Base-by-base conservation (phyloP, 2,329 filamentous ascomycete species). In the Beauveria sp. region DNA sequence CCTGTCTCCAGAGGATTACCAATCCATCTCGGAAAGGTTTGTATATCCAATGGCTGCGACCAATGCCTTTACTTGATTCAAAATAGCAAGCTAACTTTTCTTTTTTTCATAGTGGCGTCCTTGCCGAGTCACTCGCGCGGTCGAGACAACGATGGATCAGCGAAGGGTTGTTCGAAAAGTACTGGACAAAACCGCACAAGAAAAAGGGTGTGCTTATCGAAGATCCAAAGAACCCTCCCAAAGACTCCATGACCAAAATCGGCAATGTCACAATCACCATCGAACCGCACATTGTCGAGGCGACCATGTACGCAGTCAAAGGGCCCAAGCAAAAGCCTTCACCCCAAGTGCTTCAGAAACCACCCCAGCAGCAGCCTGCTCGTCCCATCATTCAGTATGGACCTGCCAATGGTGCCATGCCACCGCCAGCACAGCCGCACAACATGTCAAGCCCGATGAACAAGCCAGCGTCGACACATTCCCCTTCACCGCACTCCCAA, bases 231-330 rank as follows among this genome's bases (percentile, higher is more conserved):
- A 89, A 90, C 67, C 87, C 86, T 2, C 75, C 86, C 64, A 86
- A 89, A 72, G 83, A 91, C 51, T 86, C 81, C 64, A 90, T 91
- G 86, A 78, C 81, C 65, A 89, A 86, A 72, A 81, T 91, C 24
- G 90, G 91, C 66, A 83, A 83, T 66, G 86, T 90, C 64, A 86
- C 86, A 40, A 85, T 96, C 64, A 88, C 85, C 24, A 85, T 93
- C 63, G 90, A 93, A 72, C 91, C 91, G 50, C 89, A 95, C 70
- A 83, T 89, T 49, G 85, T 95, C 67, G 88, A 92, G 66, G 89
- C 89, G 18, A 87, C 83, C 52, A 84, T 92, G 78, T 92, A 82
- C 69, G 82, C 83, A 22, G 85, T 91, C 62, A 89, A 89, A 69
- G 86, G 89, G 58, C 78, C 81, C 8, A 85, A 83, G 65, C 78